These are phyloP conservation scores for Sporodiniella umbellata DNA, from an alignment of 371 early-diverging fungal genomes.

Conservation along the genomic window DNA sequence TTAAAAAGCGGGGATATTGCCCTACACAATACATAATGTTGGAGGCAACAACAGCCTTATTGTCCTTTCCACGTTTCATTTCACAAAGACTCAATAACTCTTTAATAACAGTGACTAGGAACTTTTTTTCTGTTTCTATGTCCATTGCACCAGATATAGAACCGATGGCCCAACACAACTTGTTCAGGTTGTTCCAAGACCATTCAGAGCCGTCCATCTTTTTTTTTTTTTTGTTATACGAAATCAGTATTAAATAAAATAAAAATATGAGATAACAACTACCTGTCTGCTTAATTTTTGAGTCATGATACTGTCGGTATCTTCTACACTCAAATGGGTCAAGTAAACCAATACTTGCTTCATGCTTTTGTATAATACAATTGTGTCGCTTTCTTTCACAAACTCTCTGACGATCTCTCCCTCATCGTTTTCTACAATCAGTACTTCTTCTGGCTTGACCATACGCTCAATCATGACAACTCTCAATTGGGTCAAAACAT, in stretches of 20 bases:
- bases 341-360: slow-evolving; percentile 96
- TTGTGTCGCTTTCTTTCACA: slow-evolving; percentile 98
- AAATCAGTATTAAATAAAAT: too few relatives aligned
- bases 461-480: slow-evolving; percentile 94
- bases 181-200: slow-evolving; percentile 97
- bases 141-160: slow-evolving; percentile 97
- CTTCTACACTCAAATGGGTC: slow-evolving; percentile 90
- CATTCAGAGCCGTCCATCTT: slow-evolving; percentile 92
- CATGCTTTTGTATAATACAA: slow-evolving; percentile 97
- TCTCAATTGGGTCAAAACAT: slow-evolving; percentile 79
- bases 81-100: slow-evolving; percentile 94
- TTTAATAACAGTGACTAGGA: slow-evolving; percentile 97
- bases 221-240: too few relatives aligned
- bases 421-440: slow-evolving; percentile 99
- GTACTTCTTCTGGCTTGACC: slow-evolving; percentile 96
- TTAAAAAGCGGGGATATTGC: slow-evolving; percentile 98
- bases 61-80: slow-evolving; percentile 94
- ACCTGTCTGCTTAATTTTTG: slow-evolving; percentile 88
- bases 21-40: slow-evolving; percentile 99
- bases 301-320: slow-evolving; percentile 95
- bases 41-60: slow-evolving; percentile 99
- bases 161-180: slow-evolving; percentile 99
- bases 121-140: slow-evolving; percentile 96
- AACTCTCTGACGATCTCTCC: slow-evolving; percentile 99
- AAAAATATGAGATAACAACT: not conserved